Evolutionary conservation across 768 basidiomycete species (phyloP), one percentile per base, ranked within the genome.

Genomic region (Psilocybe subaeruginosa): DNA sequence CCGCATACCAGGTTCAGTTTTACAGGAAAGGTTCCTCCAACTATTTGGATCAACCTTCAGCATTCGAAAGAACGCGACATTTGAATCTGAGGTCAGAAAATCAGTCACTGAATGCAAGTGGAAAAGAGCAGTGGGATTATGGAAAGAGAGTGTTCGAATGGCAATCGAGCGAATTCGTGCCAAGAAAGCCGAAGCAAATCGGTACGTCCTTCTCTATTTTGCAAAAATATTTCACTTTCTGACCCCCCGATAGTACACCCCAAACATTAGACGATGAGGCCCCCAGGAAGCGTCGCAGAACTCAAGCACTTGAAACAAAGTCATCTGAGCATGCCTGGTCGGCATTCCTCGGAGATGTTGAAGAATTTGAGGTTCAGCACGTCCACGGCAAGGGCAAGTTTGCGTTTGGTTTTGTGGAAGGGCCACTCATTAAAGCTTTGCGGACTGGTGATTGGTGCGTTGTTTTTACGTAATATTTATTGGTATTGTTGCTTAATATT

Each of bases 341-440:
- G 16, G 72, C 75, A 0, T 93, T 97, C 64, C 80, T 87, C 59
- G 76, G 66, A 31, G 86, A 88, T 19, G 85, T 97, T 5, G 80
- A 85, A 33, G 86, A 89, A 31, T 99, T 99, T 65, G 92, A 97
- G 65, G 79, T 90, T 0, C 93, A 96, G 67, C 90, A 96, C 72
- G 88, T 95, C n/a, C 86, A 87, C 59, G 90, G 89, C 52, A 90
- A 91, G 67, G 89, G 92, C 29, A 95, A 92, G 71, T 91, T 97
- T 69, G 92, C 95, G 0, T 99, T 99, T 69, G 88, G 88, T 8
- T 99, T 98, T 68, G 89, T 99, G 1, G 97, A 99, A 70, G 97
- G 97, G 0, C 96, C 97, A 11, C 78, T 99, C n/a, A 87, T 97
- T 23, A 92, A 89, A 67, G 97, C 97, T 2, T 74, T 99, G 58